Evolutionary conservation across 2,329 filamentous ascomycete genomes (phyloP).

Genomic region (Knufia fluminis): DNA sequence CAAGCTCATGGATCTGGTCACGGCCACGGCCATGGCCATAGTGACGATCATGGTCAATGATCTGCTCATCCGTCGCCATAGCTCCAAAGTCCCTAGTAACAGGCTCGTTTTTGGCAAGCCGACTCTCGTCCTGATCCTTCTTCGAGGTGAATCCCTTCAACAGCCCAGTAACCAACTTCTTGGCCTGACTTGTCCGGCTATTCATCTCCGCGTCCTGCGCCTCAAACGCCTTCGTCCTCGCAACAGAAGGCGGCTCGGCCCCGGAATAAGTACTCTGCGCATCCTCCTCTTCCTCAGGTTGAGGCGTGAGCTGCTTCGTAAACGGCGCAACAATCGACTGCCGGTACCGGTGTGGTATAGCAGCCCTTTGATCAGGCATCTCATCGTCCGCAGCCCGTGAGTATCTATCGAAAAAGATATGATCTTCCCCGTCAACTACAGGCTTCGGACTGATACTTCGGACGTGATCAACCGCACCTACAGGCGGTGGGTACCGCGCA

Average conservation of each 20-base stretch:
- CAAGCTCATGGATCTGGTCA: too few species aligned
- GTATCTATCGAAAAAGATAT: not conserved
- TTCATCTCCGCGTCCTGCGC: constrained; percentile 2
- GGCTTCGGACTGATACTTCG: not conserved
- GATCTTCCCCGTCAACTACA: not conserved
- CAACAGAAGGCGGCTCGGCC: not conserved
- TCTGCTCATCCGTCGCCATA: too few species aligned
- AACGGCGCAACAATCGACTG: not conserved
- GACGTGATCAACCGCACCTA: constrained; percentile 1
- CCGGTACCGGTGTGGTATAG: not conserved
- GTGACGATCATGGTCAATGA: too few species aligned
- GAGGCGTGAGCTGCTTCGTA: not conserved
- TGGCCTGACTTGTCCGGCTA: not conserved
- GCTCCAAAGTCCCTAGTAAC: too few species aligned
- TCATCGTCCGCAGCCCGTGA: not conserved
- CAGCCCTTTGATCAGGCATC: not conserved
- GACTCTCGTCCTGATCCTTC: too few species aligned
- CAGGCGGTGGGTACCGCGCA: constrained; percentile 1
- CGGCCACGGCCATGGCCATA: too few species aligned
- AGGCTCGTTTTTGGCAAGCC: too few species aligned
- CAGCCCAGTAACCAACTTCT: not conserved
- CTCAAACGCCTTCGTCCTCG: not conserved
- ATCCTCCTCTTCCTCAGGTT: not conserved
- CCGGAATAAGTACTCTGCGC: not conserved
- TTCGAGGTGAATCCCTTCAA: not conserved